Evolutionary conservation across 352 stramenopile species (phyloP).

Genomic region (Phytophthora hybrid): DNA sequence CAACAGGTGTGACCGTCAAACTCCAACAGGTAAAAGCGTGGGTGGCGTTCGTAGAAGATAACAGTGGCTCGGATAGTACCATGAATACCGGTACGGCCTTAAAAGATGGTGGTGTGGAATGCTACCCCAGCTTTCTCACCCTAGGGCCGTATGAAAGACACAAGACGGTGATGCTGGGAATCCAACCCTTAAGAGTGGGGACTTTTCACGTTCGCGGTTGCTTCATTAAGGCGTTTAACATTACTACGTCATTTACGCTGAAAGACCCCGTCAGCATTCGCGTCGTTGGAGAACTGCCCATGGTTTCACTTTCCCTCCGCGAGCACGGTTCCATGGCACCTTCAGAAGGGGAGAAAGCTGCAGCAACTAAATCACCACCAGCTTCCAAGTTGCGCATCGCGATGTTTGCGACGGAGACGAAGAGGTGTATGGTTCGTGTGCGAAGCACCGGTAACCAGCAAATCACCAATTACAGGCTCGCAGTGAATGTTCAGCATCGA

Average conservation of each 20-base stretch:
- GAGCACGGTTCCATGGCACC: conserved; percentile 51
- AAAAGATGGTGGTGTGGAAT: conserved; percentile 47
- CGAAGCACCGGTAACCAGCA: conserved; percentile 53
- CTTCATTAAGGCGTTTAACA: conserved; percentile 68
- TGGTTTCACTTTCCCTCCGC: conserved; percentile 55
- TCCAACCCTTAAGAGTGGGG: conserved; percentile 59
- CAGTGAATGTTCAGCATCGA: conserved; percentile 43
- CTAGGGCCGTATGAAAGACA: conserved; percentile 62
- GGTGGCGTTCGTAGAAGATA: conserved; percentile 40
- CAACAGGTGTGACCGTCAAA: conserved; percentile 65
- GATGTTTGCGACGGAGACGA: conserved; percentile 78
- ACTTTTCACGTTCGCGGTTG: conserved; percentile 58
- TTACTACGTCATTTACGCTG: conserved; percentile 66
- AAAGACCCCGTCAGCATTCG: conserved; percentile 36
- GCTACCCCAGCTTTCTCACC: conserved; percentile 62
- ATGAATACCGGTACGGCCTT: background rate
- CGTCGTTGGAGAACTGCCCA: conserved; percentile 57
- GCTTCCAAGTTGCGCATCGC: conserved; percentile 46
- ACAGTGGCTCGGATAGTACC: background rate
- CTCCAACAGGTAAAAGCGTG: conserved; percentile 70
- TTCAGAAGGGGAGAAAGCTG: conserved; percentile 5
- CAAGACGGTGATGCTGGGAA: conserved; percentile 54
- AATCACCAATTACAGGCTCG: conserved; percentile 55
- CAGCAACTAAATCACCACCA: background rate
- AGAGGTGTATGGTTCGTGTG: conserved; percentile 60